These are phyloP conservation scores for Telfairia occidentalis DNA, from an alignment of 331 rosid species.

Conservation along the genomic window DNA sequence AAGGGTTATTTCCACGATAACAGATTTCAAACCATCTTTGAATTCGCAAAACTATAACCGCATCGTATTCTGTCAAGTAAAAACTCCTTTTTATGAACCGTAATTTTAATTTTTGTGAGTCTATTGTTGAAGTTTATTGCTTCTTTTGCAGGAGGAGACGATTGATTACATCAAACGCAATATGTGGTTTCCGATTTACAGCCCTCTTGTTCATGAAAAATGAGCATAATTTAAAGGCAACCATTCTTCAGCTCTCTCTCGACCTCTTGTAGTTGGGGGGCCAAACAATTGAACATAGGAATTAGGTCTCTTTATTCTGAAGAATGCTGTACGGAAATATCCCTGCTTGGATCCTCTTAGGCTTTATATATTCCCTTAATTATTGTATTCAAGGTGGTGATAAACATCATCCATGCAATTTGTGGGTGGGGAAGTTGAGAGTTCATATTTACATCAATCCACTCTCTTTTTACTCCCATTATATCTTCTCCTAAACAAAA, in stretches of 20 bases:
- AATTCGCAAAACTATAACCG: not conserved
- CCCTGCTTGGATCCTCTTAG: not conserved
- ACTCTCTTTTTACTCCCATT: not conserved
- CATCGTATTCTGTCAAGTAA: no score
- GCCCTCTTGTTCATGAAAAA: conserved; percentile 87
- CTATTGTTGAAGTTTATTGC: not conserved
- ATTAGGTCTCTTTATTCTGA: not conserved
- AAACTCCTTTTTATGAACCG: not conserved
- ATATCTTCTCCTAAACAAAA: not conserved
- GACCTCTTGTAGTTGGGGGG: not conserved
- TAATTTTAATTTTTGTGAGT: not conserved
- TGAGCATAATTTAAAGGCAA: conserved; percentile 13
- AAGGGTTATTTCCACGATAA: no score
- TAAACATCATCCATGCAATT: conserved; percentile 1
- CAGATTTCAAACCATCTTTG: not conserved
- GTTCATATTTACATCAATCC: not conserved
- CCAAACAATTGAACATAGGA: not conserved
- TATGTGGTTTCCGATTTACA: conserved; percentile 88
- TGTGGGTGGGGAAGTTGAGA: not conserved
- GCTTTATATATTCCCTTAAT: not conserved
- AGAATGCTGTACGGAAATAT: not conserved
- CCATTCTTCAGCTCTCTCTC: not conserved
- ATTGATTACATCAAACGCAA: conserved; percentile 44
- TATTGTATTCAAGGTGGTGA: not conserved
- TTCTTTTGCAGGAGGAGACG: conserved; percentile 59